Conservation (phyloP, 106 monocot genomes). For the Allium cepa region DNA sequence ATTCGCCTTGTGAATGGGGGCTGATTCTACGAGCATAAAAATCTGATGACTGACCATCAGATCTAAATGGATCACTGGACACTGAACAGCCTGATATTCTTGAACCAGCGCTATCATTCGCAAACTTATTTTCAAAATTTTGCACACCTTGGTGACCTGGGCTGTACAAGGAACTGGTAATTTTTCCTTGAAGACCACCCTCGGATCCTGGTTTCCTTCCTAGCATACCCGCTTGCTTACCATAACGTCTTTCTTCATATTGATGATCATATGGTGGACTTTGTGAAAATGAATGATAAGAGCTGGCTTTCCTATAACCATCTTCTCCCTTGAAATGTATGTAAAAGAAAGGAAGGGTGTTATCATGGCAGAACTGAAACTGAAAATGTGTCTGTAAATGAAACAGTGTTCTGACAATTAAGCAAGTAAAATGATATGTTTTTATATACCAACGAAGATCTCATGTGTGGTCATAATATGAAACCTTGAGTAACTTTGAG, state of each 20-base stretch:
- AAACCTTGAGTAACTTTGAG: too few relatives aligned
- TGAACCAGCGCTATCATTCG: constrained; percentile 56
- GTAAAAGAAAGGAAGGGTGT: too few relatives aligned
- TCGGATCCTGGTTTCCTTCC: constrained; percentile 89
- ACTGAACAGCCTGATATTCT: constrained; percentile 64
- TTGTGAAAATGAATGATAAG: constrained; percentile 67
- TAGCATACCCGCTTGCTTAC: constrained; percentile 55
- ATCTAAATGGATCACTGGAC: constrained; percentile 56
- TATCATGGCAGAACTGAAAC: too few relatives aligned
- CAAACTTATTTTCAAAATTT: constrained; percentile 69
- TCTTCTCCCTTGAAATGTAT: constrained; percentile 22
- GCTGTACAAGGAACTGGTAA: constrained; percentile 56
- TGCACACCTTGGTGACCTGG: constrained; percentile 44
- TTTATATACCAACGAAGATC: too few relatives aligned
- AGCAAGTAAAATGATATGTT: too few relatives aligned
- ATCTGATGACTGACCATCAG: constrained; percentile 49
- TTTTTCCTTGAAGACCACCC: constrained; percentile 61
- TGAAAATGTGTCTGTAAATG: too few relatives aligned
- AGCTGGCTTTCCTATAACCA: constrained; percentile 60
- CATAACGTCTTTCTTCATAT: constrained; percentile 79
- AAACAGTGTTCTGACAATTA: too few relatives aligned
- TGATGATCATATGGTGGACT: constrained; percentile 74
- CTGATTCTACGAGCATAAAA: constrained; percentile 27
- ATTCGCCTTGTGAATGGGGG: constrained; percentile 19
- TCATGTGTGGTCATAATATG: too few relatives aligned